These are phyloP conservation scores for Quercus agrifolia DNA, from an alignment of 306 rosid genomes.

Conservation along the genomic window DNA sequence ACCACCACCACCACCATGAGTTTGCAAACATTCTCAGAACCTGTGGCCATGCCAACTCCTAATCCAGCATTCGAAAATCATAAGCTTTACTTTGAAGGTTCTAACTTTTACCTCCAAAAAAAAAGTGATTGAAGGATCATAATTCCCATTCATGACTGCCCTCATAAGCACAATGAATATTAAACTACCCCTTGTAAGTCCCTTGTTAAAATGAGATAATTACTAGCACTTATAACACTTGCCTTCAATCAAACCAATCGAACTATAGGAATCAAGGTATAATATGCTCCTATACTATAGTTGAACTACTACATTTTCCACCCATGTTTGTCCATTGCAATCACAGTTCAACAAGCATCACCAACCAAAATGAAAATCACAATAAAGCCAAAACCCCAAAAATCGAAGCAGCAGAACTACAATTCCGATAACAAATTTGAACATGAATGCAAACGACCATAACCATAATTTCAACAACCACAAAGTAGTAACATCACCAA, in stretches of 20 bases:
- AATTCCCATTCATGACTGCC: neutral
- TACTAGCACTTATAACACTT: neutral
- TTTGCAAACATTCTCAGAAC: neutral
- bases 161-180: neutral
- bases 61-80: neutral
- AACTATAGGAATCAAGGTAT: neutral
- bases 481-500: neutral
- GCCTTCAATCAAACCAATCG: neutral
- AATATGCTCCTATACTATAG: no score
- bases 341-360: no score
- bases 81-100: neutral
- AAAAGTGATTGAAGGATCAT: neutral
- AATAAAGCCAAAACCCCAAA: no score
- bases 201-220: neutral
- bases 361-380: no score
- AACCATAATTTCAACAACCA: constrained; percentile 8
- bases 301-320: no score
- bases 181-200: neutral
- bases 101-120: no score
- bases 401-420: neutral
- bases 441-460: neutral
- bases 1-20: neutral
- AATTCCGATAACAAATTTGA: neutral
- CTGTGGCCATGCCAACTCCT: neutral
- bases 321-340: no score